Evolutionary conservation across 768 basidiomycete genomes (phyloP).

Genomic region (Tricholoma furcatifolium): DNA sequence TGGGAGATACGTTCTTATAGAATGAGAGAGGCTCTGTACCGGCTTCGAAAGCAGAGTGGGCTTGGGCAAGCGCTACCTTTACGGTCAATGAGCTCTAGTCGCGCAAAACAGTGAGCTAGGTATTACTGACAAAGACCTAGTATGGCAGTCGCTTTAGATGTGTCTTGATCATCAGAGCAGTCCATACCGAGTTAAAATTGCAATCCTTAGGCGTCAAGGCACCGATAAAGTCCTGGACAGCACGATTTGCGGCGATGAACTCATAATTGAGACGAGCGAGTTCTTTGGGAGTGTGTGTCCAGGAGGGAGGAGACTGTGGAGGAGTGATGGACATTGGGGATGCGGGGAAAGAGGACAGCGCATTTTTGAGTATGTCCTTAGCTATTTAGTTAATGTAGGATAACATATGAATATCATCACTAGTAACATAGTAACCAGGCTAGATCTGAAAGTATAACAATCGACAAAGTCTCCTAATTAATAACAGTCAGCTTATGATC

Average conservation of each 20-base stretch:
- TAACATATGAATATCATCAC: too few relatives aligned
- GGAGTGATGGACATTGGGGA: slow-evolving; percentile 48
- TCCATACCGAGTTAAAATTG: slow-evolving; percentile 63
- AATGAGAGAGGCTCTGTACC: slow-evolving; percentile 65
- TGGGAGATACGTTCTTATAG: slow-evolving; percentile 79
- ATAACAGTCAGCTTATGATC: too few relatives aligned
- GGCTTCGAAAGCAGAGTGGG: slow-evolving; percentile 53
- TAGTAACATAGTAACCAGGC: too few relatives aligned
- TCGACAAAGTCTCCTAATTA: too few relatives aligned
- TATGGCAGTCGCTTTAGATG: slow-evolving; percentile 4
- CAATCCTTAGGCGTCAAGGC: slow-evolving; percentile 54
- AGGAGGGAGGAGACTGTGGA: slow-evolving; percentile 63
- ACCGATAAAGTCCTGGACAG: slow-evolving; percentile 57
- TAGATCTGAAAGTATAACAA: too few relatives aligned
- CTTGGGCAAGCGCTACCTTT: slow-evolving; percentile 58
- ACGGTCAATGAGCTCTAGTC: background rate
- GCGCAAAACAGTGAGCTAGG: background rate
- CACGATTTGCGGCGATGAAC: slow-evolving; percentile 55
- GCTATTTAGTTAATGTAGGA: too few relatives aligned
- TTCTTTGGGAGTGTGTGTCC: slow-evolving; percentile 66
- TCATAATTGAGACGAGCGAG: slow-evolving; percentile 56
- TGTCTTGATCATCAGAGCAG: background rate
- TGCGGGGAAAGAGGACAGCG: slow-evolving; percentile 29
- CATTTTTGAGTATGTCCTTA: too few relatives aligned
- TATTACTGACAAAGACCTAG: slow-evolving; percentile 77